phyloP scores from a whole-genome alignment of 176 grass and related monocot species.

The Typha latifolia region DNA sequence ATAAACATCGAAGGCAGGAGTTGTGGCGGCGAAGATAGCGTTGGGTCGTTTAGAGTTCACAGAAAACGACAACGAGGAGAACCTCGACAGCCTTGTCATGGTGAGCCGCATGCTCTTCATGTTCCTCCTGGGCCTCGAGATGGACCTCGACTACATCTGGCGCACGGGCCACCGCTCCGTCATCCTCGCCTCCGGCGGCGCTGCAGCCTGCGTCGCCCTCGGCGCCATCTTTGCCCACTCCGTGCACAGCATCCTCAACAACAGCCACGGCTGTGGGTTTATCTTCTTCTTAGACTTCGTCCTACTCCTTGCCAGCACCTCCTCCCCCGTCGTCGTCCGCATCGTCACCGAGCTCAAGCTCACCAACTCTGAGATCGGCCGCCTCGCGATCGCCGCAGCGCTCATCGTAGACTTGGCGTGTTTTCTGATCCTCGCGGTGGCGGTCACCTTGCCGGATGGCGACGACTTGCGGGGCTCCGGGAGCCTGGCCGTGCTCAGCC shows the following conservation, averaged over 20 bases:
- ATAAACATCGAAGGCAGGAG: conserved; percentile 30
- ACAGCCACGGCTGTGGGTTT: conserved; percentile 7
- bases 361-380: conserved; percentile 41
- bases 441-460: conserved; percentile 4
- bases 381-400: conserved; percentile 48
- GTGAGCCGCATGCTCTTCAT: conserved; percentile 49
- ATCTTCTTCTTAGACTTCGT: conserved; percentile 27
- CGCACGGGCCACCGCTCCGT: conserved; percentile 33
- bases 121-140: conserved; percentile 59
- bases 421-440: conserved; percentile 17
- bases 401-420: conserved; percentile 49
- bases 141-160: conserved; percentile 49
- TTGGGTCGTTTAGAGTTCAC: conserved; percentile 22
- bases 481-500: no score
- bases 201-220: conserved; percentile 21
- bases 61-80: conserved; percentile 7
- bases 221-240: conserved; percentile 3
- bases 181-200: conserved; percentile 18
- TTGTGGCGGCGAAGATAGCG: conserved; percentile 36
- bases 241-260: conserved; percentile 19
- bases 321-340: conserved; percentile 55
- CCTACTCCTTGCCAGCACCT: conserved; percentile 40
- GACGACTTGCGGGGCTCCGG: background rate
- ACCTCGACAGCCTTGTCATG: conserved; percentile 17
- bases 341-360: conserved; percentile 71